phyloP scores from a whole-genome alignment of 306 rosid species.

The Adenanthera pavonina region DNA sequence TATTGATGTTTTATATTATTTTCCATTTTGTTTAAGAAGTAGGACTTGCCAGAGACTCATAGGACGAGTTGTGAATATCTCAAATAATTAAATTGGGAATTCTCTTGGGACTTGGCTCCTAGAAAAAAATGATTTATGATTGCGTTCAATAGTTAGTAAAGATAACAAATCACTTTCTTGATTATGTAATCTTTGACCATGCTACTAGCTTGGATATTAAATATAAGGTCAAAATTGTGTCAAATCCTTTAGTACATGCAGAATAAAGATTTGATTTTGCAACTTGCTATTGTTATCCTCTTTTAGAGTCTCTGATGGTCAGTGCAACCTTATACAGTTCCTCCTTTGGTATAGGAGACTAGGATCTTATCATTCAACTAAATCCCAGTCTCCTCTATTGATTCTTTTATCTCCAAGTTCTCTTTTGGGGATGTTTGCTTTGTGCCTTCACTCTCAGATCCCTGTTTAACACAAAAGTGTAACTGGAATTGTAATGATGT shows the following conservation, averaged over 20 bases:
- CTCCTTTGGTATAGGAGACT: background rate
- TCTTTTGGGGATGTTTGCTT: conserved; percentile 19
- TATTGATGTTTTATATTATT: background rate
- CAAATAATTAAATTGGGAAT: conserved; percentile 15
- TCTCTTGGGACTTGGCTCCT: background rate
- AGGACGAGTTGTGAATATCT: background rate
- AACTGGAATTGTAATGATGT: background rate
- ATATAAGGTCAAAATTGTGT: background rate
- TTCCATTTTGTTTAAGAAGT: background rate
- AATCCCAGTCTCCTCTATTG: conserved; percentile 33
- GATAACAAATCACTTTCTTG: background rate
- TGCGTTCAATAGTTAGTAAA: background rate
- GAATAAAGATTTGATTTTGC: background rate
- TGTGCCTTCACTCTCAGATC: conserved; percentile 26
- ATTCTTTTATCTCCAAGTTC: conserved; percentile 25
- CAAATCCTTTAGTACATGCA: background rate
- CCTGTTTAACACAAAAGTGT: conserved; percentile 35
- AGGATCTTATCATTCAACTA: conserved; percentile 23
- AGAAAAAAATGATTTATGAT: background rate
- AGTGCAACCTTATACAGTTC: background rate
- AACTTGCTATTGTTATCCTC: background rate
- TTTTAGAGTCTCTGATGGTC: background rate
- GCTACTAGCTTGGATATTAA: background rate
- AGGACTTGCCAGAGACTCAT: background rate
- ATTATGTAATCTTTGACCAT: background rate